These are phyloP conservation scores for Laburnicola sp. DNA, from an alignment of 2,329 filamentous ascomycete genomes.

Conservation along the genomic window DNA sequence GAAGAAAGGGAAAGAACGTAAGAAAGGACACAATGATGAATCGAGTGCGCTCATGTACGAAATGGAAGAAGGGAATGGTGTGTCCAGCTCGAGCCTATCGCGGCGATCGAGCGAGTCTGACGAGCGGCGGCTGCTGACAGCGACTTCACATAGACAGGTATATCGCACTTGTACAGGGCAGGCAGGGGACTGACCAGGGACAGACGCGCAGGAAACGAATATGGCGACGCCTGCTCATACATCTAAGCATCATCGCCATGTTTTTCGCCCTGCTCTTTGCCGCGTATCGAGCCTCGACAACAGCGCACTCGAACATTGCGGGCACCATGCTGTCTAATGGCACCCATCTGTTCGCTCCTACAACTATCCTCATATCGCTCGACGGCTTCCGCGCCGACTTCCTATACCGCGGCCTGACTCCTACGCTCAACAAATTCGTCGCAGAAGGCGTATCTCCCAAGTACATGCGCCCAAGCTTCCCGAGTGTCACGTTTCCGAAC, in stretches of 20 bases:
- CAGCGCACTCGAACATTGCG: constrained; percentile 20
- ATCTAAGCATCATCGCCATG: constrained; percentile 53
- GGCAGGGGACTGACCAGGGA: constrained; percentile 38
- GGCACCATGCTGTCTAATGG: constrained; percentile 67
- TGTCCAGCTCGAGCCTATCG: constrained; percentile 53
- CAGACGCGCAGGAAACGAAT: constrained; percentile 39
- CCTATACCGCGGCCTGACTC: constrained; percentile 79
- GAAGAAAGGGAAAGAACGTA: constrained; percentile 32
- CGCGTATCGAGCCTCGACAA: constrained; percentile 59
- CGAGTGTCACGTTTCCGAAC: constrained; percentile 92
- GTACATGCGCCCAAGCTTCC: constrained; percentile 94
- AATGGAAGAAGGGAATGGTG: constrained; percentile 80
- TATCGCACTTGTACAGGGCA: constrained; percentile 2
- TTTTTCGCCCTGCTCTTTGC: constrained; percentile 60
- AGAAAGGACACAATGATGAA: constrained; percentile 60
- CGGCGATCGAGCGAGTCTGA: constrained; percentile 51
- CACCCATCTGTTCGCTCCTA: constrained; percentile 84
- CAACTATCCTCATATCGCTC: constrained; percentile 89
- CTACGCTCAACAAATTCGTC: constrained; percentile 76
- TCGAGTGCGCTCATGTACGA: constrained; percentile 82
- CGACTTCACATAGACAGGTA: constrained; percentile 50
- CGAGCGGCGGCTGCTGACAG: constrained; percentile 56
- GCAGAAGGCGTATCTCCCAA: constrained; percentile 82
- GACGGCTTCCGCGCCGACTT: constrained; percentile 98
- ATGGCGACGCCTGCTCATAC: constrained; percentile 47